A percentile compares a stretch with the other conserved stretches of the same genome.
phyloP scores from a whole-genome alignment of 345 rosid species.

The Citrus hindsii region DNA sequence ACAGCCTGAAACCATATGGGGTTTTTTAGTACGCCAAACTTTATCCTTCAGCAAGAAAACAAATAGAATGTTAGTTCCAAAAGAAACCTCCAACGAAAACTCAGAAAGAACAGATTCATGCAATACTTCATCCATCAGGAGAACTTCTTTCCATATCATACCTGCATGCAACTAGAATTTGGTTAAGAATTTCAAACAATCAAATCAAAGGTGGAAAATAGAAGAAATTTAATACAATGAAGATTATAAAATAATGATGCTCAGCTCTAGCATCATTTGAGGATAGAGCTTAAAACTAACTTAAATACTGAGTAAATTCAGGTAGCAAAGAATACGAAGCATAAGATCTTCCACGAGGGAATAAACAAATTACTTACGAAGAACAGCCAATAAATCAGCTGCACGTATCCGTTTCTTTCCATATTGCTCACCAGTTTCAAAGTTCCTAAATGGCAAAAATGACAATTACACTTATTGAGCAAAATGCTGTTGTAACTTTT shows the following conservation, averaged over 20 bases:
- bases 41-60: background rate
- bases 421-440: slow-evolving; percentile 54
- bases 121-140: slow-evolving; percentile 77
- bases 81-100: slow-evolving; percentile 62
- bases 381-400: slow-evolving; percentile 48
- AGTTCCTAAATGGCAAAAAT: slow-evolving; percentile 52
- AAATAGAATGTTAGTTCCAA: slow-evolving; percentile 10
- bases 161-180: slow-evolving; percentile 43
- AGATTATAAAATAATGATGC: background rate
- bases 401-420: slow-evolving; percentile 55
- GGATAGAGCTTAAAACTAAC: background rate
- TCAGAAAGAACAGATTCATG: slow-evolving; percentile 74
- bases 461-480: slow-evolving; percentile 1
- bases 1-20: slow-evolving; percentile 68
- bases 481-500: background rate
- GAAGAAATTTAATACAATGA: slow-evolving; percentile 8
- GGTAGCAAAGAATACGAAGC: background rate
- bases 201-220: slow-evolving; percentile 7
- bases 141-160: slow-evolving; percentile 83
- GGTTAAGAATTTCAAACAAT: slow-evolving; percentile 17
- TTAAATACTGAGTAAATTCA: background rate
- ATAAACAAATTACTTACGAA: slow-evolving; percentile 52
- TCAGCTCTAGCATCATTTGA: background rate
- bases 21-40: slow-evolving; percentile 20
- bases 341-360: slow-evolving; percentile 10